Percentiles rank a stretch among this genome's conserved stretches.
Evolutionary conservation across 2,329 filamentous ascomycete species (phyloP).

Genomic region (Mariannaea sp.): DNA sequence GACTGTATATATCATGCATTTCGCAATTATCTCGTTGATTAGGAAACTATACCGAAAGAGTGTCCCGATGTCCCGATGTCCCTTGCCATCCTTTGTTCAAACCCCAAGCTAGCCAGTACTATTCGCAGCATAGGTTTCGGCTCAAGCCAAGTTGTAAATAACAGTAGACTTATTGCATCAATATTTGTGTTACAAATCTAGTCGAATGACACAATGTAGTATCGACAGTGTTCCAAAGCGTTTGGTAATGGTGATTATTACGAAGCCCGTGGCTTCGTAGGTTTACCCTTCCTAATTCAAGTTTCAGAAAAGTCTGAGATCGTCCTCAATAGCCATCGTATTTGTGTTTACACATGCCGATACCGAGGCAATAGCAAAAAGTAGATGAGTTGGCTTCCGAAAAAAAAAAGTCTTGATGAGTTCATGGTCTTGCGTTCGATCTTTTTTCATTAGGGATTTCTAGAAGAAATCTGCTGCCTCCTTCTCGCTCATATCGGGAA

Average conservation of each 20-base stretch:
- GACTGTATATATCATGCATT: slow-evolving; percentile 46
- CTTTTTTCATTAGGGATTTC: not conserved
- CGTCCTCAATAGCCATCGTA: slow-evolving; percentile 35
- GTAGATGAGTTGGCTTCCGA: slow-evolving; percentile 42
- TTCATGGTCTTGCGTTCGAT: not conserved
- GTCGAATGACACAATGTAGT: slow-evolving; percentile 49
- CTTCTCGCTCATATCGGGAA: not conserved
- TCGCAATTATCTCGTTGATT: slow-evolving; percentile 28
- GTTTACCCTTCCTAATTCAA: slow-evolving; percentile 38
- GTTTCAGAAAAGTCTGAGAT: slow-evolving; percentile 41
- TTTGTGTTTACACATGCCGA: slow-evolving; percentile 48
- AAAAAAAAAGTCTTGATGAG: slow-evolving; percentile 11
- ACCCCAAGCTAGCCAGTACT: slow-evolving; percentile 36
- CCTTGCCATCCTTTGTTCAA: slow-evolving; percentile 28
- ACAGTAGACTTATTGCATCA: slow-evolving; percentile 44
- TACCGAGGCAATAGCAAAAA: slow-evolving; percentile 46
- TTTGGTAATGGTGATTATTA: slow-evolving; percentile 42
- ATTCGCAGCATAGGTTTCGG: slow-evolving; percentile 46
- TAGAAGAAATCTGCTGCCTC: not conserved
- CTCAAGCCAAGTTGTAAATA: slow-evolving; percentile 49
- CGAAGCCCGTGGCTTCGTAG: slow-evolving; percentile 35
- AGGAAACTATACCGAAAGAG: slow-evolving; percentile 43
- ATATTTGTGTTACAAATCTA: slow-evolving; percentile 40
- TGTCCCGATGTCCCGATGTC: slow-evolving; percentile 44
- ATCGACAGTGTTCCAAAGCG: slow-evolving; percentile 43